These are phyloP conservation scores for Gelatoporia subvermispora DNA, from an alignment of 768 basidiomycete genomes.

Conservation along the genomic window DNA sequence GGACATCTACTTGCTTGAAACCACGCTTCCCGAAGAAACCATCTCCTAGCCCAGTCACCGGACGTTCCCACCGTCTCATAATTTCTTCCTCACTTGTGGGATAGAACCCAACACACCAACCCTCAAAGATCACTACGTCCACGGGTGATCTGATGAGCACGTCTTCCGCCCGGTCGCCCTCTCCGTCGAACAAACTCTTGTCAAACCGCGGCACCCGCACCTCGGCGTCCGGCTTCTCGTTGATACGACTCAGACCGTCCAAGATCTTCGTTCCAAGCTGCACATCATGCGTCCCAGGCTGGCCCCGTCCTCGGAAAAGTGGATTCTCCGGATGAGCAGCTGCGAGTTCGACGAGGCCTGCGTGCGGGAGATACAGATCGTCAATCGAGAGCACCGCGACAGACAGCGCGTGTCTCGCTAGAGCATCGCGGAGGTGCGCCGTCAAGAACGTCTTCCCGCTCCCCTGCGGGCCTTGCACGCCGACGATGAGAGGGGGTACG, in stretches of 20 bases:
- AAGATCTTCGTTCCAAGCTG: constrained; percentile 55
- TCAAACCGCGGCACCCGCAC: constrained; percentile 79
- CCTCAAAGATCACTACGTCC: constrained; percentile 89
- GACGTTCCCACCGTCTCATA: constrained; percentile 44
- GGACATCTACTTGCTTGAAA: constrained; percentile 48
- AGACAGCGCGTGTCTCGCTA: constrained; percentile 46
- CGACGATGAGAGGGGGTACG: constrained; percentile 68
- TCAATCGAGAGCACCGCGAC: constrained; percentile 72
- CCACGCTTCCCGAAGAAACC: constrained; percentile 30
- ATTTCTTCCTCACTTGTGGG: constrained; percentile 52
- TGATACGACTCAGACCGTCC: constrained; percentile 40
- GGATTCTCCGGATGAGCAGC: constrained; percentile 49
- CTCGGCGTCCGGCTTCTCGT: constrained; percentile 9
- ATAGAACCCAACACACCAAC: constrained; percentile 91
- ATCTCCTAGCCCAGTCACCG: constrained; percentile 26
- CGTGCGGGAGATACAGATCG: constrained; percentile 81
- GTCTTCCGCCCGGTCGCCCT: constrained; percentile 74
- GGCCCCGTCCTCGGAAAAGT: constrained; percentile 80
- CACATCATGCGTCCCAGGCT: constrained; percentile 90
- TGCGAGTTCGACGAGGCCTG: constrained; percentile 53
- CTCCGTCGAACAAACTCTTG: constrained; percentile 74
- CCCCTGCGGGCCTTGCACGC: constrained; percentile 90
- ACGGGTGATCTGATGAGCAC: constrained; percentile 43
- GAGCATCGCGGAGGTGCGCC: constrained; percentile 40
- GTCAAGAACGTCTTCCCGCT: constrained; percentile 88